Percentiles rank a stretch among this genome's conserved stretches.
Evolutionary conservation across 768 basidiomycete genomes (phyloP).

Genomic region (Pulveroboletus sp.): DNA sequence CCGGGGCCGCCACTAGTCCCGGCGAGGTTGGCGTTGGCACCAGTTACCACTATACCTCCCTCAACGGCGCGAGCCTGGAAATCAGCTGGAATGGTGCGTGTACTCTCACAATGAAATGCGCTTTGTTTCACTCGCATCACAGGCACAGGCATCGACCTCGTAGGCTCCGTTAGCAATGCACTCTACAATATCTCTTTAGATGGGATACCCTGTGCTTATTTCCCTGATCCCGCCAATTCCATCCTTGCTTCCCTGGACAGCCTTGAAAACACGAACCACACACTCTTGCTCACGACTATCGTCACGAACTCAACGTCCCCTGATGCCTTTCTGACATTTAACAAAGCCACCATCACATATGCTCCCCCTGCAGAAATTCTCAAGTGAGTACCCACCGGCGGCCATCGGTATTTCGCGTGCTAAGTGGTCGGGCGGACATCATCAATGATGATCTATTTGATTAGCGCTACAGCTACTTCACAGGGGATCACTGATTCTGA

Average conservation of each 20-base stretch:
- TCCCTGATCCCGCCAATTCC: conserved; percentile 28
- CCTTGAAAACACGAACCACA: conserved; percentile 51
- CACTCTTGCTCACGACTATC: conserved; percentile 50
- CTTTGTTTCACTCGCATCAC: conserved; percentile 8
- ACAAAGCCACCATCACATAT: conserved; percentile 51
- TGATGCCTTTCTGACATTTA: conserved; percentile 49
- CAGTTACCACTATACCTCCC: conserved; percentile 62
- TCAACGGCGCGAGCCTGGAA: conserved; percentile 52
- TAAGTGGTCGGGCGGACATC: conserved; percentile 7
- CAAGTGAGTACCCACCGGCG: conserved; percentile 33
- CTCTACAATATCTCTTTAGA: conserved; percentile 54
- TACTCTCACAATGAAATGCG: neutral
- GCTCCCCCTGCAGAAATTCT: conserved; percentile 27
- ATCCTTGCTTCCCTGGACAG: conserved; percentile 50
- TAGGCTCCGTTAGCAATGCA: conserved; percentile 48
- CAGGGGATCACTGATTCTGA: conserved; percentile 42
- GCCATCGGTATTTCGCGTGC: conserved; percentile 3
- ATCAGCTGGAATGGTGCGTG: conserved; percentile 63
- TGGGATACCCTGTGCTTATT: conserved; percentile 31
- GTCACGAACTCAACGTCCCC: conserved; percentile 33
- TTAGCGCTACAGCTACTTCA: conserved; percentile 35
- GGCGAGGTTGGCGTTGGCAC: conserved; percentile 52
- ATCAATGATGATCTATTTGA: conserved; percentile 22
- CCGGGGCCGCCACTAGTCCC: conserved; percentile 43
- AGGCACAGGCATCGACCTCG: conserved; percentile 67